Evolutionary conservation across 2,329 filamentous ascomycete genomes (phyloP), one percentile per base, ranked within the genome.

Genomic region (Teratosphaeria pseudoeucalypti): DNA sequence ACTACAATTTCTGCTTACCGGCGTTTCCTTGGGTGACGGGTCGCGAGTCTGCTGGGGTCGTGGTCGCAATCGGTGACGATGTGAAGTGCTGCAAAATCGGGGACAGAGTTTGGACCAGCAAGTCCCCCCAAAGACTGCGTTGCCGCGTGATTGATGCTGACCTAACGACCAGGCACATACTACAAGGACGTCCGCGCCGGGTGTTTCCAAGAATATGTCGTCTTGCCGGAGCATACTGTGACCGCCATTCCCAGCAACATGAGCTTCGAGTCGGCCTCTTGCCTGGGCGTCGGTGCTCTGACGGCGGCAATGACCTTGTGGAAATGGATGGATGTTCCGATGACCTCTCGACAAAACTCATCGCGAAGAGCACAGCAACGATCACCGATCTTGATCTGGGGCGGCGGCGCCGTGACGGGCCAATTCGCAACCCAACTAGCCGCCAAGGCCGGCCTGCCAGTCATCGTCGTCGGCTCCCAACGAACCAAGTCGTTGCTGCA

Each of bases 251-350:
- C 75, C 0, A 61, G 57, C 2, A 65, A 66, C 14, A 62, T 75
- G n/a, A 57, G 63, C n/a, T 73, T 75, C 52, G 68, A 72, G 58
- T 56, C 65, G 3, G 73, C 73, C 5, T 68, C 74, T 2, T 74
- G 71, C 39, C 67, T 76, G 3, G 75, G 75, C 6, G 74, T 77
- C 1, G 73, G 70, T 6, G 74, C 68, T 10, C 62, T 76, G n/a
- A 76, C 75, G 7, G 74, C 75, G 2, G 70, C 71, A 32, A 76
- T 77, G 74, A 74, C 74, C 3, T 63, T 77, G n/a, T 76, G 74
- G 73, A 71, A 71, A 57, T 77, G 75, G 74, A 61, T 76, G 7
- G 65, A 64, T 12, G 70, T 76, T 16, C 68, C 74, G 0, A 63
- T 58, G 34, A 52, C 58, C 19, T 12, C 56, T 54, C 34, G 54